These are phyloP conservation scores for Dipodascopsis uninucleata DNA, from an alignment of 805 yeast genomes.

Conservation along the genomic window DNA sequence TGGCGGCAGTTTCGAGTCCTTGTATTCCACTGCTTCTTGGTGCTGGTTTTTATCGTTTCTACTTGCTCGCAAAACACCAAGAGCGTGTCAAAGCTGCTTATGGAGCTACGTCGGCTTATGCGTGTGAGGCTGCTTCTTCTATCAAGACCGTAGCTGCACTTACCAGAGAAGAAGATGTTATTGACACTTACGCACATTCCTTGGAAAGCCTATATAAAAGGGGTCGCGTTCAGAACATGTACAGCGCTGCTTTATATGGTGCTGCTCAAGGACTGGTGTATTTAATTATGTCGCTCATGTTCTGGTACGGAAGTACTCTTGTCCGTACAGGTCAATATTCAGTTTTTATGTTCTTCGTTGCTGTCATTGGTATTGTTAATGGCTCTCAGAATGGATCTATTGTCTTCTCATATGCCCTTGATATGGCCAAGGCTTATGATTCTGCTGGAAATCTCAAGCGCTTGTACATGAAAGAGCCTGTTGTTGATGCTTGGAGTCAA, in stretches of 20 bases:
- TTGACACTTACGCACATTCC: slow-evolving; percentile 30
- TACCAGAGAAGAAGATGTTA: slow-evolving; percentile 42
- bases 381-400: slow-evolving; percentile 44
- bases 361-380: slow-evolving; percentile 38
- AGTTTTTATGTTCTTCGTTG: slow-evolving; percentile 38
- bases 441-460: slow-evolving; percentile 37
- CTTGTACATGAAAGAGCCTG: slow-evolving; percentile 35
- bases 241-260: slow-evolving; percentile 34
- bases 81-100: slow-evolving; percentile 40
- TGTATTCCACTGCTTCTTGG: slow-evolving; percentile 38
- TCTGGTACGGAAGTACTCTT: slow-evolving; percentile 43
- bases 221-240: slow-evolving; percentile 13
- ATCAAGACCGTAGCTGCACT: slow-evolving; percentile 43
- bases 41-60: slow-evolving; percentile 41
- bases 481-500: slow-evolving; percentile 34
- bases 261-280: slow-evolving; percentile 40
- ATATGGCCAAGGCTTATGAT: slow-evolving; percentile 42
- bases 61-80: slow-evolving; percentile 36
- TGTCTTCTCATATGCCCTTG: slow-evolving; percentile 42
- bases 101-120: slow-evolving; percentile 33
- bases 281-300: slow-evolving; percentile 40
- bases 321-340: slow-evolving; percentile 33
- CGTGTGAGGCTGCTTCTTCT: slow-evolving; percentile 41
- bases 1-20: slow-evolving; percentile 43
- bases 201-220: slow-evolving; percentile 13